These are phyloP conservation scores for Aureobasidium pullulans DNA, from an alignment of 2,329 filamentous ascomycete genomes.

Conservation along the genomic window DNA sequence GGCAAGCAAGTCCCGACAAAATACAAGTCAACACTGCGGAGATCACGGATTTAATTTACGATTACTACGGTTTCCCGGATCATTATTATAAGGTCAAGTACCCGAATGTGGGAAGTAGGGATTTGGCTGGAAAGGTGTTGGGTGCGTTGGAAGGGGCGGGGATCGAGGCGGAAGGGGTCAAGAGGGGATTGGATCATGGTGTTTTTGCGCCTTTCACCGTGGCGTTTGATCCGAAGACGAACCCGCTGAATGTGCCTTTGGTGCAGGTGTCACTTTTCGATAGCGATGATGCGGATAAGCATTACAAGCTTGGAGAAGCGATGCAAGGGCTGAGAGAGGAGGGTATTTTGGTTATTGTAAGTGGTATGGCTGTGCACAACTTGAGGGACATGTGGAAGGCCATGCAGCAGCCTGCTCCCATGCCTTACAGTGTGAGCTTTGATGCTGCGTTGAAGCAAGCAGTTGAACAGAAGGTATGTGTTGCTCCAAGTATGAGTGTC, in stretches of 20 bases:
- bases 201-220: slow-evolving; percentile 67
- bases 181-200: slow-evolving; percentile 65
- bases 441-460: slow-evolving; percentile 29
- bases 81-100: slow-evolving; percentile 63
- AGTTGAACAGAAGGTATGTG: slow-evolving; percentile 21
- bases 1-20: slow-evolving; percentile 52
- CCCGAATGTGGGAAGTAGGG: slow-evolving; percentile 54
- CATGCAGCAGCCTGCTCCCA: slow-evolving; percentile 18
- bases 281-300: slow-evolving; percentile 55
- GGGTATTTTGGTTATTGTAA: slow-evolving; percentile 60
- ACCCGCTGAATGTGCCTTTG: slow-evolving; percentile 46
- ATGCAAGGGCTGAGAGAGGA: slow-evolving; percentile 59
- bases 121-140: slow-evolving; percentile 54
- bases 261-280: slow-evolving; percentile 66
- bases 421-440: slow-evolving; percentile 30
- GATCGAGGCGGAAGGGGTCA: slow-evolving; percentile 53
- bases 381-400: slow-evolving; percentile 26
- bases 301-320: slow-evolving; percentile 61
- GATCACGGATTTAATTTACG: slow-evolving; percentile 61
- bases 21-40: slow-evolving; percentile 61
- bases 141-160: slow-evolving; percentile 47
- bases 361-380: slow-evolving; percentile 60
- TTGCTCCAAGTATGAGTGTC: background rate
- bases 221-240: slow-evolving; percentile 31
- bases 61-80: slow-evolving; percentile 66